These are phyloP conservation scores for Lagenidium giganteum DNA, from an alignment of 352 stramenopile species.

Conservation along the genomic window DNA sequence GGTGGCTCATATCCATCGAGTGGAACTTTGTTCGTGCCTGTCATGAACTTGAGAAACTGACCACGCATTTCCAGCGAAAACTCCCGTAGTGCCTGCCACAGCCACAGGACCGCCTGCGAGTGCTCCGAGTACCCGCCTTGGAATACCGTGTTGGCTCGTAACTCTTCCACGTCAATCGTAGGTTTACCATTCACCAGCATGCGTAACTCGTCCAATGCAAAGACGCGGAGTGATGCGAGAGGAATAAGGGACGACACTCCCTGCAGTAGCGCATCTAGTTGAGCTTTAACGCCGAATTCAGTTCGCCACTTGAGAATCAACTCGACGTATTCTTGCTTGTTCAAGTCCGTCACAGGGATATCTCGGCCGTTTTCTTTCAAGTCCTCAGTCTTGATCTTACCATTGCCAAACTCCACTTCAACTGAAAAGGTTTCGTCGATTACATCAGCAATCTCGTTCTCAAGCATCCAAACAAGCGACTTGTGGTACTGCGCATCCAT, in stretches of 20 bases:
- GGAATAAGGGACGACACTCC: conserved; percentile 30
- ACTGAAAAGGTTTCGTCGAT: conserved; percentile 88
- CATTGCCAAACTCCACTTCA: conserved; percentile 20
- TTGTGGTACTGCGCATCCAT: conserved; percentile 81
- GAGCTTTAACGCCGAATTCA: conserved; percentile 22
- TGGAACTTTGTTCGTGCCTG: conserved; percentile 75
- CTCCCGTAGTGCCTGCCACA: conserved; percentile 79
- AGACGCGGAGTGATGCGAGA: conserved; percentile 18
- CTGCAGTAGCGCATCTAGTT: conserved; percentile 31
- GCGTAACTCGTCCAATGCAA: conserved; percentile 31
- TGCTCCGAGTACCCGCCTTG: conserved; percentile 78
- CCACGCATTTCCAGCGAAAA: conserved; percentile 54
- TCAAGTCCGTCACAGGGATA: conserved; percentile 37
- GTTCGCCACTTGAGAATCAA: conserved; percentile 36
- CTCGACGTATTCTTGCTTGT: conserved; percentile 51
- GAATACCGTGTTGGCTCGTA: conserved; percentile 74
- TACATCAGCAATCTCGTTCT: conserved; percentile 71
- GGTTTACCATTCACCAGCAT: conserved; percentile 55
- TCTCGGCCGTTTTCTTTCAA: conserved; percentile 35
- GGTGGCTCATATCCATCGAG: conserved; percentile 84
- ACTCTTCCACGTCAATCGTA: conserved; percentile 78
- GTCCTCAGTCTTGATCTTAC: conserved; percentile 14
- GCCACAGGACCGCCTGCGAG: conserved; percentile 71
- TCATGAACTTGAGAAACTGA: conserved; percentile 83
- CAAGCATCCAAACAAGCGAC: conserved; percentile 82